Conservation (phyloP, 345 rosid species). For the Arabidopsis arenosa region DNA sequence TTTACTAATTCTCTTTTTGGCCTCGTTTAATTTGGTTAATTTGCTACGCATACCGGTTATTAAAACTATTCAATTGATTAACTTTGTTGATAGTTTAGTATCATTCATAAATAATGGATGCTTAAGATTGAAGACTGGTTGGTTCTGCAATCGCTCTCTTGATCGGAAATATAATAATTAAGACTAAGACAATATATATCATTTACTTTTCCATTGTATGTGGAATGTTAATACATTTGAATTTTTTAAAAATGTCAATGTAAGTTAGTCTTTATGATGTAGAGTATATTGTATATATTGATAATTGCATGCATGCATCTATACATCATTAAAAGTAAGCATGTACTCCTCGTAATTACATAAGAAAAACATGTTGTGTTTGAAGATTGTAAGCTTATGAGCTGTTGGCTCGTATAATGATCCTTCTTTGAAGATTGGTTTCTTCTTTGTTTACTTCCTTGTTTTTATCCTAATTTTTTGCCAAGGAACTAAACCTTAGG, state of each 20-base stretch:
- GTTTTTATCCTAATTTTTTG: no score
- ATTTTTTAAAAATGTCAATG: background rate
- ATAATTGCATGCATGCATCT: slow-evolving; percentile 8
- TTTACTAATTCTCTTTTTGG: background rate
- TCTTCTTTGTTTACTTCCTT: no score
- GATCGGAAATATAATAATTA: background rate
- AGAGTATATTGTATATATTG: background rate
- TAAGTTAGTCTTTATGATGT: background rate
- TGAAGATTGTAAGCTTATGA: no score
- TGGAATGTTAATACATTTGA: background rate
- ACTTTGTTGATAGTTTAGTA: background rate
- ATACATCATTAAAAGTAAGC: background rate
- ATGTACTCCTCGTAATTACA: background rate
- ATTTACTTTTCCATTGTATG: background rate
- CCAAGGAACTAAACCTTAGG: no score
- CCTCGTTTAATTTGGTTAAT: background rate
- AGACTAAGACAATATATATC: background rate
- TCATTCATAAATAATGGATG: background rate
- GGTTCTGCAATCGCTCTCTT: slow-evolving; percentile 28
- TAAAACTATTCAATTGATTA: background rate
- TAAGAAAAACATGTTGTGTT: slow-evolving; percentile 13
- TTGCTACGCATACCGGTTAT: background rate
- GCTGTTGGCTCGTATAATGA: no score
- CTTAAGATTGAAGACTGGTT: slow-evolving; percentile 41
- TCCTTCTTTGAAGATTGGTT: no score